These are phyloP conservation scores for Vararia minispora DNA, from an alignment of 768 basidiomycete species.

Conservation along the genomic window DNA sequence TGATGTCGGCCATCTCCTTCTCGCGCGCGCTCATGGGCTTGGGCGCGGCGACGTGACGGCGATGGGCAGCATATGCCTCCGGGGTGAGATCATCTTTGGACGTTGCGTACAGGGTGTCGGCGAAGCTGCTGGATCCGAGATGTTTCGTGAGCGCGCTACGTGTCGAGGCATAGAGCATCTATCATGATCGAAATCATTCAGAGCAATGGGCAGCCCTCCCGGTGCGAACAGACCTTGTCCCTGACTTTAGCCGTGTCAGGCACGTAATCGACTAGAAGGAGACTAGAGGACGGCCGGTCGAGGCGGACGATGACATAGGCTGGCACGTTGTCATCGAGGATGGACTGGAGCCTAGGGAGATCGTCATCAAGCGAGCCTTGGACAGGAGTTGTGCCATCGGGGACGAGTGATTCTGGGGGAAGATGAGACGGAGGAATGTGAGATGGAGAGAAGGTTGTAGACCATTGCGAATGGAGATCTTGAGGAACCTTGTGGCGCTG, in stretches of 20 bases:
- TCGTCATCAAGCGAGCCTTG: slow-evolving; percentile 50
- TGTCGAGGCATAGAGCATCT: slow-evolving; percentile 89
- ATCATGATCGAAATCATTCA: background rate
- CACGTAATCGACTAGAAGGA: slow-evolving; percentile 72
- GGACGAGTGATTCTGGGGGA: slow-evolving; percentile 54
- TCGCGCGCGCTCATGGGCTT: slow-evolving; percentile 78
- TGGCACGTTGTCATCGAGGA: slow-evolving; percentile 50
- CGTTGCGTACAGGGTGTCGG: slow-evolving; percentile 70
- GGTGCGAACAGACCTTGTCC: slow-evolving; percentile 48
- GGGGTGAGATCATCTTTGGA: slow-evolving; percentile 54
- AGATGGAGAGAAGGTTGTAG: slow-evolving; percentile 17
- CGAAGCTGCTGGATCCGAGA: slow-evolving; percentile 66
- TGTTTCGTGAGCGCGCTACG: slow-evolving; percentile 56
- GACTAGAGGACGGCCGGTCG: slow-evolving; percentile 49
- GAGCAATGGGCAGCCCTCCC: background rate
- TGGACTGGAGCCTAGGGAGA: slow-evolving; percentile 40
- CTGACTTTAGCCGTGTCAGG: slow-evolving; percentile 74
- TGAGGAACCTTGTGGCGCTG: slow-evolving; percentile 55
- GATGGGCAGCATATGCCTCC: slow-evolving; percentile 64
- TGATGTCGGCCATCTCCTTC: slow-evolving; percentile 69
- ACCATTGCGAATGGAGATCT: slow-evolving; percentile 71
- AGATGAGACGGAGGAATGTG: slow-evolving; percentile 18
- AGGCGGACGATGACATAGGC: slow-evolving; percentile 67
- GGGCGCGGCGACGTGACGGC: slow-evolving; percentile 59
- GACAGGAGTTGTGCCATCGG: slow-evolving; percentile 37